These are phyloP conservation scores for Sporothrix inflata DNA, from an alignment of 2,329 filamentous ascomycete species.

Conservation along the genomic window DNA sequence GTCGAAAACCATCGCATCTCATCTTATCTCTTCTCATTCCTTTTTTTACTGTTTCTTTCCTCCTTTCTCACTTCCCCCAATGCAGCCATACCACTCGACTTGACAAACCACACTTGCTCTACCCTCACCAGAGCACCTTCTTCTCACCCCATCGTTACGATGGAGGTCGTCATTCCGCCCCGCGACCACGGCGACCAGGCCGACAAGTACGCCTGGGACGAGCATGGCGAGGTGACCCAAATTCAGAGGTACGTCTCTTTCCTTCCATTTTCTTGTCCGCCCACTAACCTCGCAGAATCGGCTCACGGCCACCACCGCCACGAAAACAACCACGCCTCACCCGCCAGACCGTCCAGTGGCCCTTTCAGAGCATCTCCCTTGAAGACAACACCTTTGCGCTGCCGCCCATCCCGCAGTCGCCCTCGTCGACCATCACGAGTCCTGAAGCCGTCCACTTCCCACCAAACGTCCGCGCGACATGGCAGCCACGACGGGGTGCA, in stretches of 20 bases:
- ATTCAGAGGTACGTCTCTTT: conserved; percentile 32
- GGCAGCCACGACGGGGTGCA: conserved; percentile 34
- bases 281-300: not conserved
- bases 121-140: not conserved
- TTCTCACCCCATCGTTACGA: conserved; percentile 18
- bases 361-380: conserved; percentile 41
- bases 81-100: not conserved
- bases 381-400: conserved; percentile 33
- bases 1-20: not conserved
- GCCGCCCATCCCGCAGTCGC: not conserved
- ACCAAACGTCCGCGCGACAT: conserved; percentile 34
- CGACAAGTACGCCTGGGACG: conserved; percentile 39
- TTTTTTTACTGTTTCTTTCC: not conserved
- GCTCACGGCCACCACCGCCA: not conserved
- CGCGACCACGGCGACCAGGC: conserved; percentile 38
- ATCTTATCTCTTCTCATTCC: not conserved
- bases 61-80: not conserved
- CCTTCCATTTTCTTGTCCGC: not conserved
- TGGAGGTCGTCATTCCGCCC: conserved; percentile 40
- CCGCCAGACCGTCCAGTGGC: conserved; percentile 41
- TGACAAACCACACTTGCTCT: not conserved
- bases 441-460: conserved; percentile 18
- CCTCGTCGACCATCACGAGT: not conserved
- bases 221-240: conserved; percentile 37
- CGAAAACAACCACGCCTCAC: conserved; percentile 1